A percentile compares a stretch with the other conserved stretches of the same genome.
Evolutionary conservation across 2,329 filamentous ascomycete species (phyloP).

Genomic region (Ascocoryne sarcoides): DNA sequence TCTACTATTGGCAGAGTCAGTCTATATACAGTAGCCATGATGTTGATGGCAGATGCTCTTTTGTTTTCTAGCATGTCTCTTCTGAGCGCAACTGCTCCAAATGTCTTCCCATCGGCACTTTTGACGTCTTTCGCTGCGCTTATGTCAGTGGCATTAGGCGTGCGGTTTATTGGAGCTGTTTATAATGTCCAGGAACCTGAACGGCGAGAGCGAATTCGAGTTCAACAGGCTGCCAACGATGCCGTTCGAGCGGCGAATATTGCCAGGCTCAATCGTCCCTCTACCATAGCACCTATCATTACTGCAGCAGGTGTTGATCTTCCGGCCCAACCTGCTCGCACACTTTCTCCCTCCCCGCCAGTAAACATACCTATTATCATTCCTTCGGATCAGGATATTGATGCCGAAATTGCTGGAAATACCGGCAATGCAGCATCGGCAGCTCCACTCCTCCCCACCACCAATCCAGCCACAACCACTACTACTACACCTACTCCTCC

Average conservation of each 20-base stretch:
- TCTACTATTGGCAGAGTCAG: slow-evolving; percentile 59
- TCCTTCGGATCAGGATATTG: slow-evolving; percentile 55
- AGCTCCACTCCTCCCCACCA: slow-evolving; percentile 18
- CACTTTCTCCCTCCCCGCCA: background rate
- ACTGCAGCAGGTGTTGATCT: slow-evolving; percentile 20
- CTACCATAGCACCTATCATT: slow-evolving; percentile 21
- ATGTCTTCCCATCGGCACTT: slow-evolving; percentile 49
- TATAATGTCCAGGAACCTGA: slow-evolving; percentile 53
- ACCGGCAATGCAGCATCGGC: slow-evolving; percentile 20
- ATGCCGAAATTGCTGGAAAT: slow-evolving; percentile 47
- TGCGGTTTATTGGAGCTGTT: slow-evolving; percentile 50
- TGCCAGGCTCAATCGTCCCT: slow-evolving; percentile 14
- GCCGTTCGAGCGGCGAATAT: slow-evolving; percentile 19
- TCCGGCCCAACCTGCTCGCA: slow-evolving; percentile 5
- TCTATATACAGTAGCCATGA: slow-evolving; percentile 52
- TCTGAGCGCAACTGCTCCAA: slow-evolving; percentile 45
- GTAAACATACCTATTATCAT: slow-evolving; percentile 42
- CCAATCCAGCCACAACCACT: slow-evolving; percentile 24
- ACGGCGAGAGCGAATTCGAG: slow-evolving; percentile 32
- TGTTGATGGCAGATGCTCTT: slow-evolving; percentile 55
- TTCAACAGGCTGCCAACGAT: slow-evolving; percentile 19
- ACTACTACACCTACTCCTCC: slow-evolving; percentile 10
- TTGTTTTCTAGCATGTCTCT: slow-evolving; percentile 46
- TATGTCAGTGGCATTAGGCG: slow-evolving; percentile 48
- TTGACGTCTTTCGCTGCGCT: slow-evolving; percentile 44